Evolutionary conservation across 2,329 filamentous ascomycete species (phyloP).

Genomic region (Sclerotinia subarctica): DNA sequence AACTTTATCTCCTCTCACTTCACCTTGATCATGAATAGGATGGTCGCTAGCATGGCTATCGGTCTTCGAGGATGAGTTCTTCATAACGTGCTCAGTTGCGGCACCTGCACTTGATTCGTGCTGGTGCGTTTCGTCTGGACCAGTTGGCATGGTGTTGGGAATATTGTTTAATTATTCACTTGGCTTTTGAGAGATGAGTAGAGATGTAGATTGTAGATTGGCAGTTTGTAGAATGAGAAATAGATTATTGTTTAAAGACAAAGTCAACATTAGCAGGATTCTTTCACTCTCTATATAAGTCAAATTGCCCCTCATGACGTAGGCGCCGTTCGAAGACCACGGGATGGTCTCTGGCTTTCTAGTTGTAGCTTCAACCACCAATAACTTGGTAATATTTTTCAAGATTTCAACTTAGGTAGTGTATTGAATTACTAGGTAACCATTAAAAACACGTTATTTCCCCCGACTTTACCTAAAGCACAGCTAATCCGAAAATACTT

Average conservation of each 20-base stretch:
- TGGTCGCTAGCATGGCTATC: slow-evolving; percentile 41
- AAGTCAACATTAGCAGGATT: neutral
- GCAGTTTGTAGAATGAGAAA: neutral
- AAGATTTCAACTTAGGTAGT: neutral
- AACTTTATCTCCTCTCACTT: slow-evolving; percentile 47
- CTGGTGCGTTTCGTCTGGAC: slow-evolving; percentile 41
- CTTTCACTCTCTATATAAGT: slow-evolving; percentile 15
- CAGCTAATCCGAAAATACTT: neutral
- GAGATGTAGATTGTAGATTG: neutral
- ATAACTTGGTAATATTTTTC: neutral
- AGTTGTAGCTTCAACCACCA: neutral
- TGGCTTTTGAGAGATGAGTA: neutral
- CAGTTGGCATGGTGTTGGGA: slow-evolving; percentile 39
- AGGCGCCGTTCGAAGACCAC: neutral
- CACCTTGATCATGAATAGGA: slow-evolving; percentile 38
- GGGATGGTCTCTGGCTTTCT: neutral
- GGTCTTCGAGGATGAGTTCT: slow-evolving; percentile 39
- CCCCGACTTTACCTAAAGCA: neutral
- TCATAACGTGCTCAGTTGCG: slow-evolving; percentile 40
- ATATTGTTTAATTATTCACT: slow-evolving; percentile 14
- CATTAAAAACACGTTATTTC: neutral
- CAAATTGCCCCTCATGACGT: slow-evolving; percentile 20
- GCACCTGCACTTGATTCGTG: slow-evolving; percentile 29
- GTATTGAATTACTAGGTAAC: neutral
- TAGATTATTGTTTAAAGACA: neutral